Percentiles rank a stretch among this genome's conserved stretches.
Evolutionary conservation across 176 grass and related monocot genomes (phyloP).

Genomic region (Eragrostis nindensis): DNA sequence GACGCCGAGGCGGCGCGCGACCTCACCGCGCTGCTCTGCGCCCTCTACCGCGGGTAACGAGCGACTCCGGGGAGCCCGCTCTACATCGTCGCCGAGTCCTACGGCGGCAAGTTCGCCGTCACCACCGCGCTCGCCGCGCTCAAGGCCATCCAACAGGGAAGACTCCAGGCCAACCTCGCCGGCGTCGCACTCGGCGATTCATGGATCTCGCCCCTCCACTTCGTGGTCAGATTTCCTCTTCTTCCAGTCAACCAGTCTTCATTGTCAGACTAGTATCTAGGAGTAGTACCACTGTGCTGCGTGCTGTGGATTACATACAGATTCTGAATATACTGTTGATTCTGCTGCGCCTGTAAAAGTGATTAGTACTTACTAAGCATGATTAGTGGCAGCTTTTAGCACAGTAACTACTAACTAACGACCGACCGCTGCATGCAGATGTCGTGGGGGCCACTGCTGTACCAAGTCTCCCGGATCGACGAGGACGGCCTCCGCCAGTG

Average conservation of each 20-base stretch:
- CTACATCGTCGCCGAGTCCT: slow-evolving; percentile 91
- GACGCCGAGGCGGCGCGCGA: slow-evolving; percentile 75
- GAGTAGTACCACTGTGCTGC: too few species aligned
- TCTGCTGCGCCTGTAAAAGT: background rate
- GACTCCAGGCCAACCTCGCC: slow-evolving; percentile 57
- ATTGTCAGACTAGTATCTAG: too few species aligned
- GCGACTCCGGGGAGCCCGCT: slow-evolving; percentile 58
- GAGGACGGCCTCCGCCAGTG: slow-evolving; percentile 46
- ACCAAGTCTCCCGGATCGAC: slow-evolving; percentile 77
- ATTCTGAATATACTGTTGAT: background rate
- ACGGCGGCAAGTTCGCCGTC: slow-evolving; percentile 95
- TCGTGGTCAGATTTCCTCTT: slow-evolving; percentile 46
- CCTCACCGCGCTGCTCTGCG: slow-evolving; percentile 62
- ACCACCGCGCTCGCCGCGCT: slow-evolving; percentile 61
- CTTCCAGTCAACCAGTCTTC: too few species aligned
- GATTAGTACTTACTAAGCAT: background rate
- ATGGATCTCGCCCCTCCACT: slow-evolving; percentile 94
- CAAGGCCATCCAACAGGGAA: slow-evolving; percentile 51
- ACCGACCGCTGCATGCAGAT: background rate
- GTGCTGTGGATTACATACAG: too few species aligned
- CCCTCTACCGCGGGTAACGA: slow-evolving; percentile 45
- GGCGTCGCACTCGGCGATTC: slow-evolving; percentile 78
- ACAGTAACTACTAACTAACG: background rate
- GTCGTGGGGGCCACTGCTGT: slow-evolving; percentile 75
- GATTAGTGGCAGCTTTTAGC: background rate